Evolutionary conservation across 2,329 filamentous ascomycete genomes (phyloP).

Genomic region (Ascocoryne sarcoides): DNA sequence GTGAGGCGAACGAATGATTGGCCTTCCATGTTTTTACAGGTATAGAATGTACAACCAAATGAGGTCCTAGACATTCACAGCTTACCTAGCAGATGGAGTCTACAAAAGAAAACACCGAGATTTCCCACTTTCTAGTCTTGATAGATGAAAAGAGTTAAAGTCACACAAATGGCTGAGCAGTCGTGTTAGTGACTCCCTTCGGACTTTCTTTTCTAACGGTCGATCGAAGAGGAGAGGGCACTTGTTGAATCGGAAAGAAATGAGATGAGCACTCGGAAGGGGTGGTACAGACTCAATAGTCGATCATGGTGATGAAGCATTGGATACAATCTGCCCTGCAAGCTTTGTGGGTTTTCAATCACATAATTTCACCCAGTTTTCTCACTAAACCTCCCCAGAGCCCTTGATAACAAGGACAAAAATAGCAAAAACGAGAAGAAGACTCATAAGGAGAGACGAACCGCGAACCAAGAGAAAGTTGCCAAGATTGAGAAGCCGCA

Average conservation of each 20-base stretch:
- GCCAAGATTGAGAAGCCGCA: background rate
- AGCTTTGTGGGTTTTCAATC: background rate
- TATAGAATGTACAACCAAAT: no score
- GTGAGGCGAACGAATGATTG: no score
- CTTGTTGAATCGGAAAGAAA: background rate
- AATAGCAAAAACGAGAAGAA: background rate
- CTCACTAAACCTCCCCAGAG: background rate
- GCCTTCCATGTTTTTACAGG: no score
- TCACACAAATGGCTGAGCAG: background rate
- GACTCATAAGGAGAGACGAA: no score
- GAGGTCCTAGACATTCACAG: no score
- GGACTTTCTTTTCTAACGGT: background rate
- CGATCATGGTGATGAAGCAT: background rate
- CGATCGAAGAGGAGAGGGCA: background rate
- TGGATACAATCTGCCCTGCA: background rate
- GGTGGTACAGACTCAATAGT: background rate
- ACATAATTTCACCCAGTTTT: background rate
- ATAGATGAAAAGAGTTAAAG: background rate
- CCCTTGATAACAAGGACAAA: background rate
- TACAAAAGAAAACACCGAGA: no score
- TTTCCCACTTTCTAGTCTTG: no score
- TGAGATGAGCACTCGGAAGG: background rate
- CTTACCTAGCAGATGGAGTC: no score
- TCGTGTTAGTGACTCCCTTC: background rate
- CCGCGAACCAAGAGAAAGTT: background rate